A percentile compares a stretch with the other conserved stretches of the same genome.
Evolutionary conservation across 2,329 filamentous ascomycete species (phyloP).

Genomic region (Curvularia verruculosa): DNA sequence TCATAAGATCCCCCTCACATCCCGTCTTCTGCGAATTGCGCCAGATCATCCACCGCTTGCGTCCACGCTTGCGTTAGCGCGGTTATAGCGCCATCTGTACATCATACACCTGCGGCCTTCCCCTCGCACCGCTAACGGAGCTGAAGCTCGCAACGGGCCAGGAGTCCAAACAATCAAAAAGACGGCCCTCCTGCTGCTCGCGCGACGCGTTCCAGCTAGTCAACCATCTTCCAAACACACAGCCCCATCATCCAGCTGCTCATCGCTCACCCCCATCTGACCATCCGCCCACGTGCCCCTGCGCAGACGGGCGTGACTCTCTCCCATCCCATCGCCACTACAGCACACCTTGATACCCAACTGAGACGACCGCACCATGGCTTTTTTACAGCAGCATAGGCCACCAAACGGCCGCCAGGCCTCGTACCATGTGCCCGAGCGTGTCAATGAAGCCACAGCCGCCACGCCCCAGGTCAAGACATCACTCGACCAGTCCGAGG

Average conservation of each 20-base stretch:
- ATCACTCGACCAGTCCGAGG: slow-evolving; percentile 74
- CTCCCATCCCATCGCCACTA: slow-evolving; percentile 20
- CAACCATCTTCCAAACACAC: slow-evolving; percentile 1
- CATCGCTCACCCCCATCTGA: slow-evolving; percentile 13
- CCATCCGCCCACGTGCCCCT: slow-evolving; percentile 26
- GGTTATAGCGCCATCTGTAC: slow-evolving; percentile 30
- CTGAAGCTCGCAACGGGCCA: slow-evolving; percentile 27
- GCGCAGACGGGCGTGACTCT: slow-evolving; percentile 22
- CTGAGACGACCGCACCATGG: slow-evolving; percentile 36
- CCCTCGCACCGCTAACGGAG: slow-evolving; percentile 27
- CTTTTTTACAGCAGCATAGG: slow-evolving; percentile 49
- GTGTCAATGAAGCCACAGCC: slow-evolving; percentile 30
- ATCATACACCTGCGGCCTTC: slow-evolving; percentile 20
- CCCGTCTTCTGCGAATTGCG: slow-evolving; percentile 19
- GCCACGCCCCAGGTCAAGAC: slow-evolving; percentile 51
- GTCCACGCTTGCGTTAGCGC: slow-evolving; percentile 28
- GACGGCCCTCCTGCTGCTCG: slow-evolving; percentile 8
- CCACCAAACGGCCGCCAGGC: slow-evolving; percentile 44
- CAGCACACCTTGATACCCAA: slow-evolving; percentile 12
- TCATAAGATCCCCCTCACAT: slow-evolving; percentile 3
- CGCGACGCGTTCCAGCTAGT: slow-evolving; percentile 11
- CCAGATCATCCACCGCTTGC: slow-evolving; percentile 28
- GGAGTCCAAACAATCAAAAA: slow-evolving; percentile 26
- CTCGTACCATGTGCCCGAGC: slow-evolving; percentile 42
- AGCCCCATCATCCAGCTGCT: not conserved